Conservation (phyloP, 352 stramenopile genomes). For the Phytophthora rubi region DNA sequence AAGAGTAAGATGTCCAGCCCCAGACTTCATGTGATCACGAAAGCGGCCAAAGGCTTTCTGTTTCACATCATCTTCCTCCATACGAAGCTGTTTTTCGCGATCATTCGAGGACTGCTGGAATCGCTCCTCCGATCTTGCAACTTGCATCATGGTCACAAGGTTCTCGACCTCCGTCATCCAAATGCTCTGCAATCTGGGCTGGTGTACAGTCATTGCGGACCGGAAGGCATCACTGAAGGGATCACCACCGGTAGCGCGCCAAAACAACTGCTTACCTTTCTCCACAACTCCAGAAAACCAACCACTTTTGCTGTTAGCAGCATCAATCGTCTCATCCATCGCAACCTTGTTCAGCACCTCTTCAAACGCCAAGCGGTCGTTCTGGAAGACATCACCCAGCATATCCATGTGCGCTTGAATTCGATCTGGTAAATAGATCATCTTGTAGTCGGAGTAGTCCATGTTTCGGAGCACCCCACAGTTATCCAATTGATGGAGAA, state of each 20-base stretch:
- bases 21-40: background rate
- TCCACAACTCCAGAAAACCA: background rate
- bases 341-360: background rate
- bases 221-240: conserved; percentile 12
- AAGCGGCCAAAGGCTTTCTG: conserved; percentile 11
- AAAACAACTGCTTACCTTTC: background rate
- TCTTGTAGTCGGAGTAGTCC: background rate
- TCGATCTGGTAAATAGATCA: conserved; percentile 22
- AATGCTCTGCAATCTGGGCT: background rate
- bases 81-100: too few species aligned
- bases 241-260: background rate
- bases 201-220: conserved; percentile 1
- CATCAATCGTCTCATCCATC: background rate
- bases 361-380: conserved; percentile 1
- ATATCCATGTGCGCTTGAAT: conserved; percentile 26
- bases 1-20: background rate
- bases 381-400: background rate
- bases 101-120: background rate
- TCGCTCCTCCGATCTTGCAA: background rate
- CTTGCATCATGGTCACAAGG: background rate
- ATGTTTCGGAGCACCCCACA: background rate
- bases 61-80: background rate
- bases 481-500: conserved; percentile 5
- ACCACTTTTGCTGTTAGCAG: background rate
- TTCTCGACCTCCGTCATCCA: conserved; percentile 11